phyloP scores from a whole-genome alignment of 192 early-diverging fungal species.

The Dimargaris xerosporica region DNA sequence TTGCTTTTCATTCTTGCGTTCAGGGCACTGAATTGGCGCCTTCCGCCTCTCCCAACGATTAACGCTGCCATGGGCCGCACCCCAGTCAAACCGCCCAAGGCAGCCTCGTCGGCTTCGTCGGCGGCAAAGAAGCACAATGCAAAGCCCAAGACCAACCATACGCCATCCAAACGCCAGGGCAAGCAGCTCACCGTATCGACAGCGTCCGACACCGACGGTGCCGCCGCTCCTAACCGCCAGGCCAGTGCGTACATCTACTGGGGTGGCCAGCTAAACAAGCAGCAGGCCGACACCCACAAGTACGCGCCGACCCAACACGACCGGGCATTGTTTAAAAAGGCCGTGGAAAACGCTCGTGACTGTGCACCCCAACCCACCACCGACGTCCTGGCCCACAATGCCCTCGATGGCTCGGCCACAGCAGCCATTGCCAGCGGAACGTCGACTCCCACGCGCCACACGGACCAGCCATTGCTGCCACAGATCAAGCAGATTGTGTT shows the following conservation, averaged over 20 bases:
- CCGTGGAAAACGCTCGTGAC: slow-evolving; percentile 23
- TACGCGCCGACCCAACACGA: slow-evolving; percentile 36
- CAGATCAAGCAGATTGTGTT: slow-evolving; percentile 61
- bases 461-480: background rate
- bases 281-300: slow-evolving; percentile 34
- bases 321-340: slow-evolving; percentile 32
- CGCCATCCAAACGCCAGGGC: too few relatives aligned
- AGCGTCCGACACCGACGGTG: background rate
- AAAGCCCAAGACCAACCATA: slow-evolving; percentile 4
- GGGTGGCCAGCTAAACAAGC: slow-evolving; percentile 30
- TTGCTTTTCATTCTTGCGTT: too few relatives aligned
- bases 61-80: background rate
- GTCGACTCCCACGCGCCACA: background rate
- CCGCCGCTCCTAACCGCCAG: background rate
- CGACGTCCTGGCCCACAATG: background rate
- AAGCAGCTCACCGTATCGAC: background rate
- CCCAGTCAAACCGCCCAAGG: background rate
- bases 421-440: background rate
- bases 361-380: background rate
- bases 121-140: background rate
- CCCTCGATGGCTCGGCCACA: background rate
- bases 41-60: too few relatives aligned
- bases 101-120: background rate
- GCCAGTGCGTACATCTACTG: slow-evolving; percentile 1
- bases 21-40: too few relatives aligned